phyloP scores from a whole-genome alignment of 78 protist genomes.

The Planoprotostelium fungivorum region DNA sequence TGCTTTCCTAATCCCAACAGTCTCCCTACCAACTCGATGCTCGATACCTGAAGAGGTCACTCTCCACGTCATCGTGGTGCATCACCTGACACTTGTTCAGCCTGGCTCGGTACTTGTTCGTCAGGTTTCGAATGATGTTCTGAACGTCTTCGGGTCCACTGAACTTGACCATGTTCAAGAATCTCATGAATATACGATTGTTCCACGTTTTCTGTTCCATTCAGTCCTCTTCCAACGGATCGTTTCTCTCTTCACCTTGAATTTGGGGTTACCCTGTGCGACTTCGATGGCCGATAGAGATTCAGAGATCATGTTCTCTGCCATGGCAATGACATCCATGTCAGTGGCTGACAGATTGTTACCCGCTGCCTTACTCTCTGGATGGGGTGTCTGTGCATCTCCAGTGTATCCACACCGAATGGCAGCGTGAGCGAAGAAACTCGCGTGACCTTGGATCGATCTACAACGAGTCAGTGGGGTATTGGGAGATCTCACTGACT shows the following conservation, averaged over 20 bases:
- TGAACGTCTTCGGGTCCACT: not conserved
- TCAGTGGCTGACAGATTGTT: not conserved
- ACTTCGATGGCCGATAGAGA: not conserved
- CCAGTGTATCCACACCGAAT: not conserved
- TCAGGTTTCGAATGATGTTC: not conserved
- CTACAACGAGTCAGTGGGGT: not conserved
- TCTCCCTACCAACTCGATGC: not conserved
- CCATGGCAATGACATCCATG: not conserved
- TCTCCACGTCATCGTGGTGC: too few species aligned
- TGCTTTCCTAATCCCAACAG: not conserved
- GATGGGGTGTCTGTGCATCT: too few species aligned
- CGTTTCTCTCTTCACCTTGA: not conserved
- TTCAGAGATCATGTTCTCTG: not conserved
- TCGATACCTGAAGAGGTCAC: not conserved
- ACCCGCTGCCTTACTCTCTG: not conserved
- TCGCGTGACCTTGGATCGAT: not conserved
- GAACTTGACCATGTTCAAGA: not conserved
- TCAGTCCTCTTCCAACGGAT: not conserved
- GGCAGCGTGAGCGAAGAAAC: not conserved
- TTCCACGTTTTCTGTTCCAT: not conserved
- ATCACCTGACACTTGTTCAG: not conserved
- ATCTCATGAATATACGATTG: not conserved
- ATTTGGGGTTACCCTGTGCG: not conserved
- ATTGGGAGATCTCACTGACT: not conserved
- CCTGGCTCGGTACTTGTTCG: not conserved